Base-by-base conservation (phyloP, 345 rosid genomes). In the Populus nigra region DNA sequence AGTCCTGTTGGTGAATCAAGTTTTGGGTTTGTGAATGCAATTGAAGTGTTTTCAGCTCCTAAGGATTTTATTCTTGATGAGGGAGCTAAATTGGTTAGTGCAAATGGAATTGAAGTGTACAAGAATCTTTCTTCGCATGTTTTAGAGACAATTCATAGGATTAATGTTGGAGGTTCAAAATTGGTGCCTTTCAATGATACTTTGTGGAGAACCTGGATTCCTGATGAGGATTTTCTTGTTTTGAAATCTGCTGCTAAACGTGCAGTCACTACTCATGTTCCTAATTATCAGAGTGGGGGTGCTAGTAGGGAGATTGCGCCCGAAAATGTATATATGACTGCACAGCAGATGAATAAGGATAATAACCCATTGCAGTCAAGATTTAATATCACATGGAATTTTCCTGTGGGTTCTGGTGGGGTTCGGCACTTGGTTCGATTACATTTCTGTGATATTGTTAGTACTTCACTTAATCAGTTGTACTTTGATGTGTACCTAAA, bases 371-470 rank as follows among this genome's bases (percentile, higher is more conserved):
- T 79, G 61, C 84, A 73, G 45, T 84, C 88, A 0, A 85, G 77
- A 76, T 95, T 95, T 76, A 95, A 95, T 79, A 85, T 95, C 59
- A 85, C 92, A 7, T 95, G 99, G 99, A 73, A 78, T 5, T 91
- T 95, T 61, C 94, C 92, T 0, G 86, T 93, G 65, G 89, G 87
- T 49, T 80, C 82, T 4, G 50, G n/a, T 43, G 87, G 84, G 41
- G 91, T 69, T 80, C 85, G 75, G 27, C 88, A 92, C 85, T 71
- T 96, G 82, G 86, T 93, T 79, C 90, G 99, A 59, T 85, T 96
- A 88, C 99, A 96, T 89, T 96, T 96, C 84, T 92, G 97, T 78
- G 99, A 95, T 79, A 84, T 95, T 33, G 90, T 93, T 79, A 95
- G 99, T 68, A 1, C 82, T 12, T 85, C 93, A 2, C 94, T 93